These are phyloP conservation scores for Pyrrhoderma lamaoense DNA, from an alignment of 1,284 basidiomycete species.

Conservation along the genomic window DNA sequence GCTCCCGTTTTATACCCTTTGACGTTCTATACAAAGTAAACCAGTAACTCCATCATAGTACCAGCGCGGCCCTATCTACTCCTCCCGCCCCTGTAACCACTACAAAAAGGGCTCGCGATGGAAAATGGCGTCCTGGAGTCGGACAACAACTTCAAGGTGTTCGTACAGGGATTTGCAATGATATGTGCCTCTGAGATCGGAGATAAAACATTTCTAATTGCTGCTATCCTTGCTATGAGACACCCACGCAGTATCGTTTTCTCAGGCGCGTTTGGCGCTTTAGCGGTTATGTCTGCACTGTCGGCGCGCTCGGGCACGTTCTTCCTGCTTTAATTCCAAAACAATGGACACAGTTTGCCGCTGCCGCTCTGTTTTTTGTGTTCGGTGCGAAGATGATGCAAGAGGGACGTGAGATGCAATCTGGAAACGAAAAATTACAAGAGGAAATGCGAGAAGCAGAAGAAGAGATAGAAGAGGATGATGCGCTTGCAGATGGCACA, in stretches of 20 bases:
- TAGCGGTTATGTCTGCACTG: conserved; percentile 89
- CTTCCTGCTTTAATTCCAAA: conserved; percentile 79
- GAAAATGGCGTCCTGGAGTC: conserved; percentile 11
- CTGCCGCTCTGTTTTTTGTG: conserved; percentile 76
- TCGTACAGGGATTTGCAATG: conserved; percentile 76
- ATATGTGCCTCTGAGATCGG: conserved; percentile 90
- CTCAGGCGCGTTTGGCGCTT: conserved; percentile 79
- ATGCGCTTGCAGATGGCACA: conserved; percentile 41
- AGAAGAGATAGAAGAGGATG: conserved; percentile 79
- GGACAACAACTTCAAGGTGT: conserved; percentile 44
- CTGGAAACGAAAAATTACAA: conserved; percentile 71
- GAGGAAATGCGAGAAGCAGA: conserved; percentile 92
- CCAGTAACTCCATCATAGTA: no score
- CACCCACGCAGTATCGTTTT: conserved; percentile 86
- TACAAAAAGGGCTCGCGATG: no score
- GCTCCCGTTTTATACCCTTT: no score
- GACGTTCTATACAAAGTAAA: no score
- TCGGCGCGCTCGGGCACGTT: conserved; percentile 80
- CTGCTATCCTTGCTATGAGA: conserved; percentile 95
- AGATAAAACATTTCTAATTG: conserved; percentile 97
- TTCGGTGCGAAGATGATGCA: conserved; percentile 84
- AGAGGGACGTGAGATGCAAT: conserved; percentile 73
- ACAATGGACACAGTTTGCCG: conserved; percentile 70
- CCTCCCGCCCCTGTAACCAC: no score
- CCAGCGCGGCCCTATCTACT: no score